These are phyloP conservation scores for Chaetomiaceae sp. DNA, from an alignment of 2,329 filamentous ascomycete genomes.

Conservation along the genomic window DNA sequence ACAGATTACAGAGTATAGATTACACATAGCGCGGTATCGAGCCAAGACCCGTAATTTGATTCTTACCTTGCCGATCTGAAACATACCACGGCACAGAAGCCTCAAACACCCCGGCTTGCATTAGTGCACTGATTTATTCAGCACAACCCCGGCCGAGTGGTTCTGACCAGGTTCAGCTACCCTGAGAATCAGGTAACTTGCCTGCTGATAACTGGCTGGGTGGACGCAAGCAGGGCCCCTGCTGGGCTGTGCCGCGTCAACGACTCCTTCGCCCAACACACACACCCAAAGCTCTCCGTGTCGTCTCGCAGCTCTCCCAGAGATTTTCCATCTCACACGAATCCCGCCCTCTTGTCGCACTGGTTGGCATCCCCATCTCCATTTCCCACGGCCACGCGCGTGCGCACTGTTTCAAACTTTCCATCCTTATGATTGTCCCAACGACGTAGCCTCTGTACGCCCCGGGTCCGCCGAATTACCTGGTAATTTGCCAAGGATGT, in stretches of 20 bases:
- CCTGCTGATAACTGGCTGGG: neutral
- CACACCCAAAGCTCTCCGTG: too few species aligned
- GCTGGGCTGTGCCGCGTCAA: conserved; percentile 1
- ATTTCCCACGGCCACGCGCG: neutral
- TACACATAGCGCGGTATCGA: too few species aligned
- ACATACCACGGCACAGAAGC: too few species aligned
- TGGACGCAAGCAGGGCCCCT: neutral
- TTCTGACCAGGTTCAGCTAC: too few species aligned
- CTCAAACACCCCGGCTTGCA: too few species aligned
- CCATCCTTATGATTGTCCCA: conserved; percentile 14
- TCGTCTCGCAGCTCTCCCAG: neutral
- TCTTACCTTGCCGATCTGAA: too few species aligned
- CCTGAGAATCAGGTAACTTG: too few species aligned
- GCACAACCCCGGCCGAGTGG: too few species aligned
- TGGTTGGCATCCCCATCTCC: neutral
- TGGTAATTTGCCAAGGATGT: conserved; percentile 43
- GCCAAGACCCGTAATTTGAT: too few species aligned
- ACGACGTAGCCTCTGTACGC: conserved; percentile 16
- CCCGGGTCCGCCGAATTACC: conserved; percentile 13
- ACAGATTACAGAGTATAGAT: too few species aligned
- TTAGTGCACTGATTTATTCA: too few species aligned
- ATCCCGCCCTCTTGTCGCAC: neutral
- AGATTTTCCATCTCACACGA: neutral
- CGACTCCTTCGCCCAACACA: neutral
- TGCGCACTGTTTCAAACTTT: neutral